Percentiles rank a stretch among this genome's conserved stretches.
Conservation (phyloP, 345 rosid genomes). For the Sonneratia alba region DNA sequence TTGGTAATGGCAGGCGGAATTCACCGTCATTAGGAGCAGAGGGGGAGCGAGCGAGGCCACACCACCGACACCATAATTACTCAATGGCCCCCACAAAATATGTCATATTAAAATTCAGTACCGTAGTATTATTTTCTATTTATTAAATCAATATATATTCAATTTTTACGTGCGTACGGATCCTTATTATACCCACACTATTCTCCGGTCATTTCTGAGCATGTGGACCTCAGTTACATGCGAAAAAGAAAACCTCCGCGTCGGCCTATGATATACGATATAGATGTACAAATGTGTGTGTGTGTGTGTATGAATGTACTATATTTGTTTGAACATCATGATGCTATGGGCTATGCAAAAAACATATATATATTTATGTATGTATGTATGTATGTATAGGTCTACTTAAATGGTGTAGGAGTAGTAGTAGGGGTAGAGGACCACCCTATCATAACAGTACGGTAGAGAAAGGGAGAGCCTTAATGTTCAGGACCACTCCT, state of each 20-base stretch:
- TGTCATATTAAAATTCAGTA: too few relatives aligned
- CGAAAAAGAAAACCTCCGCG: too few relatives aligned
- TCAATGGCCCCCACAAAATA: background rate
- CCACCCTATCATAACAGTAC: background rate
- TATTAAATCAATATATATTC: too few relatives aligned
- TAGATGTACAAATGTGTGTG: too few relatives aligned
- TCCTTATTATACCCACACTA: too few relatives aligned
- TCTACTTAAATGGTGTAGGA: background rate
- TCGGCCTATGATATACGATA: too few relatives aligned
- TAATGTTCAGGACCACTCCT: constrained; percentile 1
- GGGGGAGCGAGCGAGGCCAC: background rate
- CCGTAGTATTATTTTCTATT: too few relatives aligned
- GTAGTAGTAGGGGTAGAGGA: background rate
- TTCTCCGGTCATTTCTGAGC: too few relatives aligned
- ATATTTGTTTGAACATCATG: background rate
- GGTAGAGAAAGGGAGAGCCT: background rate
- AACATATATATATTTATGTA: background rate
- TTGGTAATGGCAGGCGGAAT: background rate
- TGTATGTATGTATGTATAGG: background rate
- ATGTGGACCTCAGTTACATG: too few relatives aligned
- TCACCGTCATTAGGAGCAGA: constrained; percentile 3
- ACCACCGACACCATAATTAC: background rate
- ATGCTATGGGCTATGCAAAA: background rate
- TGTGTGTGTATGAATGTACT: background rate
- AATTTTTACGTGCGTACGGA: too few relatives aligned